These are phyloP conservation scores for Pseudogymnoascus sp. DNA, from an alignment of 2,329 filamentous ascomycete species.

Conservation along the genomic window DNA sequence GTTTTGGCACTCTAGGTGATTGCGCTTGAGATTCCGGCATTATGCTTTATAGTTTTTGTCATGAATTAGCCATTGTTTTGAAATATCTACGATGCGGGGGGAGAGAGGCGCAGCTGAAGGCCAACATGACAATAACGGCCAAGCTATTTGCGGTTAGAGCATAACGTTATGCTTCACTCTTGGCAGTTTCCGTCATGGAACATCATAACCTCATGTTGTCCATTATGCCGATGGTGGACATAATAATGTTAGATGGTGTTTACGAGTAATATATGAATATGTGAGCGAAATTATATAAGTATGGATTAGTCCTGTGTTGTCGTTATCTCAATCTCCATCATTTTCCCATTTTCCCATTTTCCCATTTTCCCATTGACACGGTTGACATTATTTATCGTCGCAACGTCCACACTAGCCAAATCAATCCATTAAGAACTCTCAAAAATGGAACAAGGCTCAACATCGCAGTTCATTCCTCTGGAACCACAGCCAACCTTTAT, in stretches of 20 bases:
- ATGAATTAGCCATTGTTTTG: neutral
- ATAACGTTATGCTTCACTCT: constrained; percentile 6
- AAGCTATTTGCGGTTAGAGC: constrained; percentile 4
- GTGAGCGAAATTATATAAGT: neutral
- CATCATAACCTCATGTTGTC: neutral
- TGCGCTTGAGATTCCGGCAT: constrained; percentile 9
- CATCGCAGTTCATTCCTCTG: neutral
- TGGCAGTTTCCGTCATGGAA: neutral
- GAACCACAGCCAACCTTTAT: neutral
- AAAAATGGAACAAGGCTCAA: neutral
- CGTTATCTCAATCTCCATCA: neutral
- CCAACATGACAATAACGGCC: neutral
- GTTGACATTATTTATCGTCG: neutral
- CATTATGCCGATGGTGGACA: neutral
- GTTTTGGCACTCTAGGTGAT: neutral
- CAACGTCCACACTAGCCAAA: neutral
- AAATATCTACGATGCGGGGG: neutral
- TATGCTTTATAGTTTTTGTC: constrained; percentile 7
- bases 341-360: neutral
- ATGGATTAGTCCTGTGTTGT: neutral
- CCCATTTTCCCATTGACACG: neutral
- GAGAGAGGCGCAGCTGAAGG: neutral
- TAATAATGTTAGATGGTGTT: neutral
- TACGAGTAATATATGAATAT: neutral
- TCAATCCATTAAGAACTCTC: neutral